Base-by-base conservation (phyloP, 176 grass and related monocot species). In the Tillandsia leiboldiana region DNA sequence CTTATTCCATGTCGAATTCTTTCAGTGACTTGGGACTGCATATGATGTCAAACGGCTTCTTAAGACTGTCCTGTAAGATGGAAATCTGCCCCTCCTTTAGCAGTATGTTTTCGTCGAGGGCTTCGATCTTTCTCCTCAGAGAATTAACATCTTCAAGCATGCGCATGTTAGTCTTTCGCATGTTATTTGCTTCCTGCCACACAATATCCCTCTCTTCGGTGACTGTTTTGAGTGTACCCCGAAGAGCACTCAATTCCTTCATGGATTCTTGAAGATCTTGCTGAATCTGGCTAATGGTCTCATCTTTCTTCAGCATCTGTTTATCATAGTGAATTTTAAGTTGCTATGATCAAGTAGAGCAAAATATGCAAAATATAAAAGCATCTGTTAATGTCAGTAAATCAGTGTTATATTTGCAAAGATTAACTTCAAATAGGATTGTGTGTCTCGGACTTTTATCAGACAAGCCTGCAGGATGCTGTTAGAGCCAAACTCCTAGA, bases 1-100 rank as follows among this genome's bases (percentile, higher is more conserved):
- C 76, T 88, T 74, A 81, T 28, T 88, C 82, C 74, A 72, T 56
- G 22, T 74, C 62, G 1, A 82, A 79, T 68, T 75, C 75, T 56
- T 79, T 82, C 49, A 79, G 10, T 18, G 79, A 54, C 17, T 50
- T 53, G 67, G 80, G 75, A 73, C 72, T 87, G 64, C 76, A 79
- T 23, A 79, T 67, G 50, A 79, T 18, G 68, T 78, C 80, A 29
- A 81, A 78, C 23, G 88, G 88, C 20, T 86, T 89, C 22, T 79
- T 69, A 52, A 79, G 67, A 64, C 81, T 86, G 48, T 96, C 92
- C 62, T 85, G 85, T n/a, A 96, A 75, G 33, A 96, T 96, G 11
- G 81, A 76, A 10, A 96, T 83, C 80, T 96, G 86, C 8, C 88
- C 92, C 42, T 96, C 92, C 72, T 96, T 96, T 4, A 89, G 9